Conservation (phyloP, 2,329 filamentous ascomycete species). For the Fusarium sarcochroum region DNA sequence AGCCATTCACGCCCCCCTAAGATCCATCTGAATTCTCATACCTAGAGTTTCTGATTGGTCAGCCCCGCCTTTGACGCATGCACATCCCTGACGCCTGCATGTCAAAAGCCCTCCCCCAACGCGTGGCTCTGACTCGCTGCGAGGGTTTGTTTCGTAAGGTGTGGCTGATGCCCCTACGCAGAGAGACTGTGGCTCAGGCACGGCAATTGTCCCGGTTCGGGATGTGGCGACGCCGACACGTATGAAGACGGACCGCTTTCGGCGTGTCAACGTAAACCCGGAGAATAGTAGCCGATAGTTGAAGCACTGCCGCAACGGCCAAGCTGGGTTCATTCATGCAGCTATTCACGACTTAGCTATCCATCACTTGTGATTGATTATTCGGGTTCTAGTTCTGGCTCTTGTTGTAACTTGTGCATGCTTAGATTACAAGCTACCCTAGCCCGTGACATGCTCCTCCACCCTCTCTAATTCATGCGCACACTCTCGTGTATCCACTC, state of each 20-base stretch:
- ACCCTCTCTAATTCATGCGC: slow-evolving; percentile 12
- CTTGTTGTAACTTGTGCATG: not conserved
- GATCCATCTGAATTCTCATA: slow-evolving; percentile 18
- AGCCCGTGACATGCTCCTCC: slow-evolving; percentile 29
- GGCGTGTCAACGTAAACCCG: not conserved
- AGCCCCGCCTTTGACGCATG: slow-evolving; percentile 24
- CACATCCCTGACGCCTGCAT: slow-evolving; percentile 42
- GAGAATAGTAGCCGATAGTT: not conserved
- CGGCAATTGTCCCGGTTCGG: slow-evolving; percentile 14
- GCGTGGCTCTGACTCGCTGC: slow-evolving; percentile 40
- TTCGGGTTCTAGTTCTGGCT: slow-evolving; percentile 4
- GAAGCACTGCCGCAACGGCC: slow-evolving; percentile 16
- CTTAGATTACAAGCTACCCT: slow-evolving; percentile 4
- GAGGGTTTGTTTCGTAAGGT: slow-evolving; percentile 23
- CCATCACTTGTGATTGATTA: slow-evolving; percentile 4
- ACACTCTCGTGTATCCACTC: slow-evolving; percentile 14
- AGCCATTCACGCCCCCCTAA: slow-evolving; percentile 29
- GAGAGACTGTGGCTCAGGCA: slow-evolving; percentile 23
- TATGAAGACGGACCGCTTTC: slow-evolving; percentile 23
- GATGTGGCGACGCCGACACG: slow-evolving; percentile 38
- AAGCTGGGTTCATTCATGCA: slow-evolving; percentile 34
- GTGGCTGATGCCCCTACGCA: slow-evolving; percentile 34
- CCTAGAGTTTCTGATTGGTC: slow-evolving; percentile 25
- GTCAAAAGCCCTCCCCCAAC: slow-evolving; percentile 33
- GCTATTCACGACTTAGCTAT: slow-evolving; percentile 11